These are phyloP conservation scores for Corynespora cassiicola DNA, from an alignment of 2,329 filamentous ascomycete species.

Conservation along the genomic window DNA sequence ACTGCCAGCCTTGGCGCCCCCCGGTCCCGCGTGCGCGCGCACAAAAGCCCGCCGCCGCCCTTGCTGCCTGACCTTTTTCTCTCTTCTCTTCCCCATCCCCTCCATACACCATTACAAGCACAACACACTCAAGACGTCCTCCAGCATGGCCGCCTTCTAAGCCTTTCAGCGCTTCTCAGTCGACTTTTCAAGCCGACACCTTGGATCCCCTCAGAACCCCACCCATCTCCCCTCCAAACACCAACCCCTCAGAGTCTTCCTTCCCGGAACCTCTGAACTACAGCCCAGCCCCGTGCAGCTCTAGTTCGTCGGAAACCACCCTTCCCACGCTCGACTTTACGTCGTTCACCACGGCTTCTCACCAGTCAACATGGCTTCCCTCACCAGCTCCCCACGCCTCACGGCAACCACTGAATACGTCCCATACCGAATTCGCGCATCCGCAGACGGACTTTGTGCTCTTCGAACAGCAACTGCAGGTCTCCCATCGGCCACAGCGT, in stretches of 20 bases:
- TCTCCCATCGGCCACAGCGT: conserved; percentile 53
- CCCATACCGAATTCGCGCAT: conserved; percentile 51
- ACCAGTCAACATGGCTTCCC: conserved; percentile 78
- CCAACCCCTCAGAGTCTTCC: conserved; percentile 47
- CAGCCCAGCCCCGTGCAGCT: conserved; percentile 67
- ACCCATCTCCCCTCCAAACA: conserved; percentile 32
- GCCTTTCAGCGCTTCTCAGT: conserved; percentile 28
- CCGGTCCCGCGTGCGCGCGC: conserved; percentile 5
- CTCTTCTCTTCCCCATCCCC: conserved; percentile 26
- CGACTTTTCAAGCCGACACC: conserved; percentile 35
- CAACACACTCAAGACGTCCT: conserved; percentile 37
- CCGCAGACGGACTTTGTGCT: conserved; percentile 79
- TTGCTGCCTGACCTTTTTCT: conserved; percentile 34
- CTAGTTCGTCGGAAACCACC: conserved; percentile 63
- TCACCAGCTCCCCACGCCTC: conserved; percentile 62
- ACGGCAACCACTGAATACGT: conserved; percentile 56
- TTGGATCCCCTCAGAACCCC: conserved; percentile 35
- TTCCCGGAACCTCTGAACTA: conserved; percentile 66
- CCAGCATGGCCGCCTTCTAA: conserved; percentile 48
- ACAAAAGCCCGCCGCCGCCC: conserved; percentile 27
- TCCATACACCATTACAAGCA: conserved; percentile 22
- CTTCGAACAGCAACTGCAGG: conserved; percentile 63
- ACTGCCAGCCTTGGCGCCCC: neutral
- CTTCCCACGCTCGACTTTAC: conserved; percentile 70
- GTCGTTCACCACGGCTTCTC: conserved; percentile 85